Base-by-base conservation (phyloP, 2,329 filamentous ascomycete species). In the Pestalotiopsis sp. region DNA sequence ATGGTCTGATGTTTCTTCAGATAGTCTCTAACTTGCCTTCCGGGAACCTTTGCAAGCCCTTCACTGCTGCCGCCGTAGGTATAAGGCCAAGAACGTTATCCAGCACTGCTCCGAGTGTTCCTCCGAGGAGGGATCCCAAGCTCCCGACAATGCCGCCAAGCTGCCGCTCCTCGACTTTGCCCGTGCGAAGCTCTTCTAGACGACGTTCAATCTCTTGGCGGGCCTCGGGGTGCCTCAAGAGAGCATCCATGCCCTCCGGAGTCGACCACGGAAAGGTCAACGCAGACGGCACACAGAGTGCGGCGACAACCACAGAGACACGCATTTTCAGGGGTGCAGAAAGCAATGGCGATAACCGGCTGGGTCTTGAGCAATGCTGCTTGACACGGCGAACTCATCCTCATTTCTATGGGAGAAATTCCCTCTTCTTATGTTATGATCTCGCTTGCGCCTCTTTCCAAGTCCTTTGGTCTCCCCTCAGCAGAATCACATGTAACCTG, bases 221-320 rank as follows among this genome's bases (percentile, higher is more conserved):
- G 14, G 70, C 70, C 6, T 69, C 68, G 2, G 70, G 70, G 38
- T 71, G 68, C n/a, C 70, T 71, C 58, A 71, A 63, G 13, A 71
- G 66, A 66, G 68, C 66, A 4, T 65, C 38, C 27, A 71, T 62
- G 14, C 70, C 70, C 23, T 70, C 68, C 5, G 68, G 68, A 9
- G 66, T 66, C 70, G 70, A 67, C 70, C 70, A 71, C 3, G 70
- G 70, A 20, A 70, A 71, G 20, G 68, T 68, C 3, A 70, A 9
- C 7, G 45, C 59, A 60, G 39, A 62, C 4, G 66, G 38, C 17
- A 52, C 68, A 36, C 66, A 45, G 45, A 70, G 60, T 14, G 70
- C 68, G n/a, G 45, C 63, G 31, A 49, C 27, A 5, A 71, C 27
- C 25, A 68, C 20, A 56, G 60, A 41, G 45, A 23, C 23, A 41